These are phyloP conservation scores for Fusarium scirpi DNA, from an alignment of 2,329 filamentous ascomycete species.

Conservation along the genomic window DNA sequence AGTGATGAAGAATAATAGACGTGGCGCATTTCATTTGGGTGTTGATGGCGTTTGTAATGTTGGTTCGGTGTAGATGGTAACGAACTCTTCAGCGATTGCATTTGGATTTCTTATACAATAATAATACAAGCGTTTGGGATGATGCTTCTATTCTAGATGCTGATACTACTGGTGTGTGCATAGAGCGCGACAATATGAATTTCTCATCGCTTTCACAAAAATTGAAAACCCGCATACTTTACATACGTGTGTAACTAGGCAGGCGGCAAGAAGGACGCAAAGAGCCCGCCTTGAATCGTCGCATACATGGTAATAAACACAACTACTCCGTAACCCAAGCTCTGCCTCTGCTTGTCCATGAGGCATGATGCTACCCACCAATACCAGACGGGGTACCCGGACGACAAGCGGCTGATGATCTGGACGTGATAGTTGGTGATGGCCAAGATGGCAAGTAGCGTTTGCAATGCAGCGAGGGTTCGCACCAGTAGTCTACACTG, in stretches of 20 bases:
- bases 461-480: slow-evolving; percentile 77
- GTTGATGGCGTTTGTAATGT: slow-evolving; percentile 19
- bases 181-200: not conserved
- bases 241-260: slow-evolving; percentile 62
- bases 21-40: slow-evolving; percentile 25
- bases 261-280: slow-evolving; percentile 90
- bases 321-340: slow-evolving; percentile 59
- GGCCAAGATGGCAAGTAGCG: slow-evolving; percentile 77
- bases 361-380: slow-evolving; percentile 75
- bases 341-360: slow-evolving; percentile 48
- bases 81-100: slow-evolving; percentile 10
- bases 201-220: not conserved
- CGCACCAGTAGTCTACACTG: slow-evolving; percentile 54
- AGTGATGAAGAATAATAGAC: slow-evolving; percentile 8
- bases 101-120: slow-evolving; percentile 7
- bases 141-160: not conserved
- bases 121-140: slow-evolving; percentile 16
- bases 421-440: slow-evolving; percentile 90
- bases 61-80: slow-evolving; percentile 32
- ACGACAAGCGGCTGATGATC: slow-evolving; percentile 89
- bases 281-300: slow-evolving; percentile 83
- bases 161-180: not conserved
- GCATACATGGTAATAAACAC: slow-evolving; percentile 85
- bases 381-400: slow-evolving; percentile 91
- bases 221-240: not conserved